Evolutionary conservation across 2,329 filamentous ascomycete species (phyloP).

Genomic region (Trichoderma endophyticum): DNA sequence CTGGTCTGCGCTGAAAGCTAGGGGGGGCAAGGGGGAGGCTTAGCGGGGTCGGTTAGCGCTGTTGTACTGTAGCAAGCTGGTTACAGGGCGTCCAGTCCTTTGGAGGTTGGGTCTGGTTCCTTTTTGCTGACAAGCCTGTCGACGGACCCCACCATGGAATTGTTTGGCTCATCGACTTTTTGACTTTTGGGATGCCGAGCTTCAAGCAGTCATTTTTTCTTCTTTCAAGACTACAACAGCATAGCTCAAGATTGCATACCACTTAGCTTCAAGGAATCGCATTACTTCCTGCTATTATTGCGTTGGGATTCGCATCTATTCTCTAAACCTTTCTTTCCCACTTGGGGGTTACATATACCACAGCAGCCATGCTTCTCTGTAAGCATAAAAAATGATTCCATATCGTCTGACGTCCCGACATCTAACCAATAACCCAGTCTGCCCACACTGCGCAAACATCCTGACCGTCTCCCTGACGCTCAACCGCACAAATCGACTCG

Average conservation of each 20-base stretch:
- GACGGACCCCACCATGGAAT: conserved; percentile 10
- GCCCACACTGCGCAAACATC: conserved; percentile 79
- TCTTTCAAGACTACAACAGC: neutral
- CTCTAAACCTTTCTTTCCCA: neutral
- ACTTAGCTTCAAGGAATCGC: neutral
- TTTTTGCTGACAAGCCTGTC: neutral
- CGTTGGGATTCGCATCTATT: neutral
- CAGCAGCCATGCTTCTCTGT: conserved; percentile 63
- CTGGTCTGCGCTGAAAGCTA: neutral
- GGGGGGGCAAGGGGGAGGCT: neutral
- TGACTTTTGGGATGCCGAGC: neutral
- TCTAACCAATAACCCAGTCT: conserved; percentile 53
- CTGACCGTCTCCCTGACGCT: conserved; percentile 66
- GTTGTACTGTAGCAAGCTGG: neutral
- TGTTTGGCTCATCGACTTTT: neutral
- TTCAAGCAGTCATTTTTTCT: neutral
- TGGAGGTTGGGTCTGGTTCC: too few species aligned
- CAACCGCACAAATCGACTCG: conserved; percentile 72
- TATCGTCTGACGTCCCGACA: neutral
- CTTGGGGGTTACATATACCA: neutral
- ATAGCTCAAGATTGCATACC: neutral
- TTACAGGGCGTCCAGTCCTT: neutral
- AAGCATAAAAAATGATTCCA: conserved; percentile 26
- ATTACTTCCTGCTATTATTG: neutral
- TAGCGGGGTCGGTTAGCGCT: conserved; percentile 13